Evolutionary conservation across 2,329 filamentous ascomycete species (phyloP).

Genomic region (Cercospora nicotianae): DNA sequence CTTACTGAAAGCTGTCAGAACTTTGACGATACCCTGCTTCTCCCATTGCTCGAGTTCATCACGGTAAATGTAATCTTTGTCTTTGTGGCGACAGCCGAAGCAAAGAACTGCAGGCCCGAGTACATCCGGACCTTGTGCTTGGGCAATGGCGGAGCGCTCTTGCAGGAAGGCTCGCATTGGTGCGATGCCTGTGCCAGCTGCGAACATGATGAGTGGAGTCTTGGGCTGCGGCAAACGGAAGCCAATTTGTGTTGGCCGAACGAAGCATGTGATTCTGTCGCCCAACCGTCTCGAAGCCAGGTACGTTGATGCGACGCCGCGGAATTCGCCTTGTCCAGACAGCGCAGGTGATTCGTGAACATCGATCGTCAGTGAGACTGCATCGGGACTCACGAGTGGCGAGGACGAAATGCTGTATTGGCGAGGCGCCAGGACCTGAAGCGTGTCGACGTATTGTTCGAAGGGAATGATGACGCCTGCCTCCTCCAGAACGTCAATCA

Average conservation of each 20-base stretch:
- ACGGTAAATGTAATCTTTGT: slow-evolving; percentile 38
- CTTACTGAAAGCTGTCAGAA: slow-evolving; percentile 23
- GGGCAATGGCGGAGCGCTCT: slow-evolving; percentile 42
- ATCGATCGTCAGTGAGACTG: slow-evolving; percentile 60
- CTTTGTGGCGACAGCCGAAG: slow-evolving; percentile 29
- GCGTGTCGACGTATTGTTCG: slow-evolving; percentile 48
- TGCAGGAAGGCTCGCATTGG: slow-evolving; percentile 49
- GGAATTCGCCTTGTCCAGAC: slow-evolving; percentile 31
- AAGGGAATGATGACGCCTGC: slow-evolving; percentile 60
- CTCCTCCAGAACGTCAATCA: slow-evolving; percentile 67
- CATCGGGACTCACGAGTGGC: slow-evolving; percentile 17
- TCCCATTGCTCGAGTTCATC: slow-evolving; percentile 24
- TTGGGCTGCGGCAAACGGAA: slow-evolving; percentile 45
- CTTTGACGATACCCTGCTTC: slow-evolving; percentile 16
- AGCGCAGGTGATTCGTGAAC: slow-evolving; percentile 42
- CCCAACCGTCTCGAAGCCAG: slow-evolving; percentile 40
- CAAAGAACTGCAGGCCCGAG: slow-evolving; percentile 34
- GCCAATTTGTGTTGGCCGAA: slow-evolving; percentile 40
- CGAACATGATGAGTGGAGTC: slow-evolving; percentile 55
- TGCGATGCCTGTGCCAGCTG: slow-evolving; percentile 53
- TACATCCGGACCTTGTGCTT: slow-evolving; percentile 31
- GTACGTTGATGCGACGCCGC: slow-evolving; percentile 45
- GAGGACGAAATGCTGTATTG: slow-evolving; percentile 34
- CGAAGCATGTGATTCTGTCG: slow-evolving; percentile 42
- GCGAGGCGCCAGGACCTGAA: slow-evolving; percentile 25